A percentile compares a stretch with the other conserved stretches of the same genome.
These are phyloP conservation scores for Dryadomyces quercus-mongolicae DNA, from an alignment of 2,329 filamentous ascomycete species.

Conservation along the genomic window DNA sequence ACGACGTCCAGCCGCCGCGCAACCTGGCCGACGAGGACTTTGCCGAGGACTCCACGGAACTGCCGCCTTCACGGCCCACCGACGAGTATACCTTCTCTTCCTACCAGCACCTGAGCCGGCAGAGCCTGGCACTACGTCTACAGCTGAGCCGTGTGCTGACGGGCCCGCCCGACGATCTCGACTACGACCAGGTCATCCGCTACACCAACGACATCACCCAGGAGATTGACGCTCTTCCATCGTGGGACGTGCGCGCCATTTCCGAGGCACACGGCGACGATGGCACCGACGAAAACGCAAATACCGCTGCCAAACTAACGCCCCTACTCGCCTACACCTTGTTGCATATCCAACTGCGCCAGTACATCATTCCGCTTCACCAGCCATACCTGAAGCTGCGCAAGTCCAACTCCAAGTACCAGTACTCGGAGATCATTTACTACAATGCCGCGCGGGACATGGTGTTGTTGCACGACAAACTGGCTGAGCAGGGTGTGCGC, in stretches of 20 bases:
- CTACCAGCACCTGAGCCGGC: conserved; percentile 44
- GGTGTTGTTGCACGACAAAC: conserved; percentile 47
- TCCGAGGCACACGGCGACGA: not conserved
- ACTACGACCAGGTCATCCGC: conserved; percentile 49
- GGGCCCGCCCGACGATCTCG: conserved; percentile 39
- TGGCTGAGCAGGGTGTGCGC: conserved; percentile 45
- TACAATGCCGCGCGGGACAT: conserved; percentile 51
- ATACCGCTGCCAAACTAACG: conserved; percentile 28
- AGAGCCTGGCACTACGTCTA: conserved; percentile 42
- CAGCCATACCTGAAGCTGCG: conserved; percentile 48
- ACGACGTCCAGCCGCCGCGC: conserved; percentile 40
- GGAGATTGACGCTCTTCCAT: conserved; percentile 46
- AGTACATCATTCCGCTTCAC: conserved; percentile 50
- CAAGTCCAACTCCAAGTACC: conserved; percentile 47
- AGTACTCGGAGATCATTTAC: conserved; percentile 51
- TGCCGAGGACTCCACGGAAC: conserved; percentile 31
- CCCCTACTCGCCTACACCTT: conserved; percentile 47
- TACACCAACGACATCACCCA: conserved; percentile 50
- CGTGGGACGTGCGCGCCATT: conserved; percentile 32
- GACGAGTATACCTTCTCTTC: conserved; percentile 46
- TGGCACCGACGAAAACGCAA: not conserved
- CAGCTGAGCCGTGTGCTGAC: conserved; percentile 45
- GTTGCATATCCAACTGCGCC: conserved; percentile 46
- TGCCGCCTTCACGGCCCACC: conserved; percentile 38
- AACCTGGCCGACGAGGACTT: conserved; percentile 44